Conservation (phyloP, 129 eudicot genomes). For the Rutidosis leptorrhynchoides region DNA sequence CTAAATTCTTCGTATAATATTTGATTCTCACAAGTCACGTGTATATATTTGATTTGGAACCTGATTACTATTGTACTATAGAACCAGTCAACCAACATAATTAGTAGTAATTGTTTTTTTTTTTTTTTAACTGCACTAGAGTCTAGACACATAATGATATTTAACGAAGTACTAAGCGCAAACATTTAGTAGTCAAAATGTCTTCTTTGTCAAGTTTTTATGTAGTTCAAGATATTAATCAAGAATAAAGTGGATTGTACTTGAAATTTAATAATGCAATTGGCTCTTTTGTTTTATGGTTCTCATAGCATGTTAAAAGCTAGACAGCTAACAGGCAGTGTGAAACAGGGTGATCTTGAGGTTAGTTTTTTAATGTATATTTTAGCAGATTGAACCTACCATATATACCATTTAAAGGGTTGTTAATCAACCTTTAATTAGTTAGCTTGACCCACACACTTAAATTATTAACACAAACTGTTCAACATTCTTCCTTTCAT, state of each 20-base stretch:
- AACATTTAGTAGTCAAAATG: not conserved
- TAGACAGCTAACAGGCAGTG: conserved; percentile 23
- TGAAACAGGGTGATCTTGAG: conserved; percentile 8
- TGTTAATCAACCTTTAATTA: conserved; percentile 6
- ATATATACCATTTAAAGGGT: not conserved
- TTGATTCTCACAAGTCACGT: no score
- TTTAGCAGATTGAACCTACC: not conserved
- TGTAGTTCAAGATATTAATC: not conserved
- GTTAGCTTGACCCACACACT: conserved; percentile 4
- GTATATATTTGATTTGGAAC: no score
- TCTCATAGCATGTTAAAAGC: conserved; percentile 16
- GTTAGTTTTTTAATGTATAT: not conserved
- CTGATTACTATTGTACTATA: no score
- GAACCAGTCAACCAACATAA: no score
- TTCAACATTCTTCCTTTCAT: conserved; percentile 2
- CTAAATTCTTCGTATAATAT: no score
- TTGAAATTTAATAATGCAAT: not conserved
- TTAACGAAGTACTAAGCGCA: not conserved
- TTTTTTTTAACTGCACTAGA: not conserved
- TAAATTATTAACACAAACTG: not conserved
- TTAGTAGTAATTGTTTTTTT: not conserved
- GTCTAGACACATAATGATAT: not conserved
- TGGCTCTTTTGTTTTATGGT: not conserved
- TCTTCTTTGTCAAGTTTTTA: not conserved
- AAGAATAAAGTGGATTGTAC: not conserved